Percentiles rank a stretch among this genome's conserved stretches.
Evolutionary conservation across 2,329 filamentous ascomycete species (phyloP).

Genomic region (Apiospora saccharicola): DNA sequence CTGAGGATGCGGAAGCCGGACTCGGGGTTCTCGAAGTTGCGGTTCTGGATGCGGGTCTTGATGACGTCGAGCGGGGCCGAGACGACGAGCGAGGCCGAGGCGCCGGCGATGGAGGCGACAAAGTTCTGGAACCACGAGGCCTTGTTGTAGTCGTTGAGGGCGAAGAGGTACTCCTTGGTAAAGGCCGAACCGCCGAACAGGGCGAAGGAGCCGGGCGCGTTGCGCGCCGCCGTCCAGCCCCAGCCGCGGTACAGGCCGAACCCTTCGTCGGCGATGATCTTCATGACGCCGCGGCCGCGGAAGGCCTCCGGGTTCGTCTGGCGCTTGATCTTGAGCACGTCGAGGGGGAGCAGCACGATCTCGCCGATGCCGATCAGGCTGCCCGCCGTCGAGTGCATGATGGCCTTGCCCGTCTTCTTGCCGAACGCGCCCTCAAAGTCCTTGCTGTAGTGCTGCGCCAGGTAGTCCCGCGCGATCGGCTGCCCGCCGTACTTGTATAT

Average conservation of each 20-base stretch:
- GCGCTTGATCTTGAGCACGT: conserved; percentile 99
- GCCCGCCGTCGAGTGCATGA: conserved; percentile 96
- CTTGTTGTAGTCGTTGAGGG: conserved; percentile 91
- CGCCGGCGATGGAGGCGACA: conserved; percentile 92
- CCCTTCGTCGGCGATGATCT: conserved; percentile 91
- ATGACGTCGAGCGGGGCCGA: conserved; percentile 97
- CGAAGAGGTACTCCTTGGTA: conserved; percentile 95
- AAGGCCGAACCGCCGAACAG: conserved; percentile 98
- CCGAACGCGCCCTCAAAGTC: conserved; percentile 91
- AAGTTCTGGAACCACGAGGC: conserved; percentile 97
- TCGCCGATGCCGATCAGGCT: conserved; percentile 97
- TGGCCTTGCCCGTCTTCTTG: conserved; percentile 96
- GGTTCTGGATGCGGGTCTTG: conserved; percentile 98
- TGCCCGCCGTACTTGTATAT: conserved; percentile 99
- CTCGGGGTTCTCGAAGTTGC: conserved; percentile 98
- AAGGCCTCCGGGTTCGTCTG: conserved; percentile 99
- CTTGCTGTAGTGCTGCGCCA: conserved; percentile 79
- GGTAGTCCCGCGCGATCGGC: conserved; percentile 91
- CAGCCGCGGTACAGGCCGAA: conserved; percentile 96
- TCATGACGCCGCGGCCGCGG: conserved; percentile 88
- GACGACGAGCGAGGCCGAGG: conserved; percentile 92
- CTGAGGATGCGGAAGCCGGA: conserved; percentile 89
- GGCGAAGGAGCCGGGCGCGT: conserved; percentile 95
- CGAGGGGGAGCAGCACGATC: conserved; percentile 91
- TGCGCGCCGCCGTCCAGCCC: conserved; percentile 96